These are phyloP conservation scores for Melastoma malabathricum DNA, from an alignment of 345 rosid genomes.

Conservation along the genomic window DNA sequence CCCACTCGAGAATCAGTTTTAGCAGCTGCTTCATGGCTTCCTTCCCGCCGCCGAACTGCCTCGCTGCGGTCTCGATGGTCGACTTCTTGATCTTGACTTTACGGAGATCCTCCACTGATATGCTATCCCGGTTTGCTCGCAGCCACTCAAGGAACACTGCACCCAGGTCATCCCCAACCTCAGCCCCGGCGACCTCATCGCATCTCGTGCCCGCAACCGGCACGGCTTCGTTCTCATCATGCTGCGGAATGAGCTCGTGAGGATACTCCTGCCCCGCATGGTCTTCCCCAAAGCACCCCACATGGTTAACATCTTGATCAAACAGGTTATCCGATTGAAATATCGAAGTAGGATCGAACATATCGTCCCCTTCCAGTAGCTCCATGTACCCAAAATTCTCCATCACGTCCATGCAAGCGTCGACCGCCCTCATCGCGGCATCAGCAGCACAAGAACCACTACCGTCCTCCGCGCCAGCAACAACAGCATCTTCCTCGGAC, in stretches of 20 bases:
- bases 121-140: constrained; percentile 63
- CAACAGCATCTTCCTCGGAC: constrained; percentile 13
- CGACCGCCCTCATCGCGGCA: constrained; percentile 3
- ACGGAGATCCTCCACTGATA: constrained; percentile 84
- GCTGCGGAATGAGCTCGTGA: neutral
- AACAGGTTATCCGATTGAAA: constrained; percentile 30
- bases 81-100: constrained; percentile 87
- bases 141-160: constrained; percentile 84
- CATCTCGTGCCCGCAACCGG: neutral
- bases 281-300: constrained; percentile 10
- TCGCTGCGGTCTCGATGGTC: constrained; percentile 77
- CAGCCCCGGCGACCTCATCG: neutral
- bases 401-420: constrained; percentile 59
- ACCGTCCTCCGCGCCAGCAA: constrained; percentile 9
- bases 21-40: constrained; percentile 86
- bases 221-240: neutral
- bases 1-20: constrained; percentile 96
- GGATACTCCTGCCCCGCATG: neutral
- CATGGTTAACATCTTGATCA: constrained; percentile 9
- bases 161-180: constrained; percentile 49
- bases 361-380: constrained; percentile 52
- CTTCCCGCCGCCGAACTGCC: constrained; percentile 80
- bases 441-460: neutral
- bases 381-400: constrained; percentile 81
- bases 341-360: constrained; percentile 58